These are phyloP conservation scores for Tolypocladium inflatum DNA, from an alignment of 2,329 filamentous ascomycete species.

Conservation along the genomic window DNA sequence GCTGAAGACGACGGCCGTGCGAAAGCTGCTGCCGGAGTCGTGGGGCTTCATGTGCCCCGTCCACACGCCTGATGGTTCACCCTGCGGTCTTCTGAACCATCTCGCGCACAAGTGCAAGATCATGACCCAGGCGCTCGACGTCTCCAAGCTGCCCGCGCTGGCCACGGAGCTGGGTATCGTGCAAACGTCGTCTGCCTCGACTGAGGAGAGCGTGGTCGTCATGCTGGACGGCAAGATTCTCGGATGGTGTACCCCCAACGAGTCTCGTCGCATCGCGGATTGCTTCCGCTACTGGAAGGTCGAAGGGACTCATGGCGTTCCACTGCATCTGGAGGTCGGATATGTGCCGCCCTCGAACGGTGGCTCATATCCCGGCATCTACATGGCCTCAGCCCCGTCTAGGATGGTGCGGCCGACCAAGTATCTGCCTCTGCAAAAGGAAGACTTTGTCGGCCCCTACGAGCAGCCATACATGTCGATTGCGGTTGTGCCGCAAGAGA, in stretches of 20 bases:
- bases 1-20: conserved; percentile 91
- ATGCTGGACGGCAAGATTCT: conserved; percentile 85
- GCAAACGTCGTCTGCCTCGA: conserved; percentile 64
- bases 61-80: conserved; percentile 91
- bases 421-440: conserved; percentile 76
- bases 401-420: conserved; percentile 88
- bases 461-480: conserved; percentile 99
- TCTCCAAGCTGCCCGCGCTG: conserved; percentile 62
- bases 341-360: conserved; percentile 80
- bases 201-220: conserved; percentile 77
- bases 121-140: conserved; percentile 65
- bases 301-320: conserved; percentile 70
- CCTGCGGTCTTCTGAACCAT: conserved; percentile 92
- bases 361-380: conserved; percentile 93
- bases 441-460: conserved; percentile 84
- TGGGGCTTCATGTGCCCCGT: conserved; percentile 98
- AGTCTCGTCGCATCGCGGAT: conserved; percentile 73
- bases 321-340: conserved; percentile 79
- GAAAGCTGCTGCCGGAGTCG: conserved; percentile 90
- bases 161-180: conserved; percentile 73
- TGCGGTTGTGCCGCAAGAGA: conserved; percentile 78
- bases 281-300: conserved; percentile 95
- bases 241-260: conserved; percentile 80
- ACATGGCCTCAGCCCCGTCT: conserved; percentile 79
- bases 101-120: conserved; percentile 91